Conservation (phyloP, 169 alveolate species). For the Miamiensis avidus region DNA sequence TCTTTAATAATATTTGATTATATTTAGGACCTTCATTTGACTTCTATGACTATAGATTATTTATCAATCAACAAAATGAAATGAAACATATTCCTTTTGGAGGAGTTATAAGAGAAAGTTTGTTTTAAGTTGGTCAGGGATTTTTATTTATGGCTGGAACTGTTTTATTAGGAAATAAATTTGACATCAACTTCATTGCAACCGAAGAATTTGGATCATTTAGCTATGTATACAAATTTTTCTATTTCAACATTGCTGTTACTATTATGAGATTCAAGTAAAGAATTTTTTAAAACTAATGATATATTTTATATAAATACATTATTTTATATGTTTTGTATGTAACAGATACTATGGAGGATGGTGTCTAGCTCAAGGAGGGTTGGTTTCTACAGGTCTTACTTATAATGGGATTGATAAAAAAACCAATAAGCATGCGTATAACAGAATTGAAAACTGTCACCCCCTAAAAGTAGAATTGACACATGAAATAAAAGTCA, state of each 20-base stretch:
- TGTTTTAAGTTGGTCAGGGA: conserved; percentile 9
- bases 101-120: conserved; percentile 5
- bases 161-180: conserved; percentile 15
- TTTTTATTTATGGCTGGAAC: conserved; percentile 4
- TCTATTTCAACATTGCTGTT: conserved; percentile 30
- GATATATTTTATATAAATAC: no score
- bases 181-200: conserved; percentile 3
- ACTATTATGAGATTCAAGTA: conserved; percentile 36
- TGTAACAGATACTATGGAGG: conserved; percentile 46
- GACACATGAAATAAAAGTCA: conserved; percentile 24
- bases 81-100: conserved; percentile 26
- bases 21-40: conserved; percentile 33
- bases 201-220: conserved; percentile 20
- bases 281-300: no score
- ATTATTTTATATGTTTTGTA: no score
- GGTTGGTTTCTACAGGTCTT: conserved; percentile 45
- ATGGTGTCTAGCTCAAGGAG: conserved; percentile 39
- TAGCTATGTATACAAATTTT: neutral
- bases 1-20: no score
- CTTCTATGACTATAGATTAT: conserved; percentile 32
- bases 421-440: conserved; percentile 7
- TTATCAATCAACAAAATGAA: neutral
- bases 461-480: conserved; percentile 29
- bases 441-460: conserved; percentile 24
- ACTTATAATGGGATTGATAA: conserved; percentile 11